These are phyloP conservation scores for Sarcodon aspratus DNA, from an alignment of 768 basidiomycete species.

Conservation along the genomic window DNA sequence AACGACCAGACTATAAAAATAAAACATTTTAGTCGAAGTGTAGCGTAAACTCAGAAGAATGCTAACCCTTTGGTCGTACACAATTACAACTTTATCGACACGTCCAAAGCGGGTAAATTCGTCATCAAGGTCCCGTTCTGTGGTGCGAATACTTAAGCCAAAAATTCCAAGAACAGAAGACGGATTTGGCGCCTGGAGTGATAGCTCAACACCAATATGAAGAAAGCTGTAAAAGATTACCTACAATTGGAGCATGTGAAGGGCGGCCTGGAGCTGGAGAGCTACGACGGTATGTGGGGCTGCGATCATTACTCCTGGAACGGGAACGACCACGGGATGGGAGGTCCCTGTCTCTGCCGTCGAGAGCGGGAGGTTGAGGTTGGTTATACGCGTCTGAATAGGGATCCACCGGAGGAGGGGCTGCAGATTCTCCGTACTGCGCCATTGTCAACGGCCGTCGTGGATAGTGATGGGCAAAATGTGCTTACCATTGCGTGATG, in stretches of 20 bases:
- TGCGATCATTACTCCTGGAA: not conserved
- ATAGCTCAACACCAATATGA: slow-evolving; percentile 22
- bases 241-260: slow-evolving; percentile 62
- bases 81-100: slow-evolving; percentile 92
- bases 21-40: not conserved
- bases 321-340: not conserved
- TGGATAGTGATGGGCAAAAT: slow-evolving; percentile 7
- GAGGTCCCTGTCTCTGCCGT: not conserved
- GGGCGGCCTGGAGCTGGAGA: slow-evolving; percentile 52
- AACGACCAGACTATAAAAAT: slow-evolving; percentile 69
- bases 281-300: slow-evolving; percentile 22
- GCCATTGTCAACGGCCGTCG: slow-evolving; percentile 21
- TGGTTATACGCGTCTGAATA: not conserved
- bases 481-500: slow-evolving; percentile 53
- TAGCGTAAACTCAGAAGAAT: not conserved
- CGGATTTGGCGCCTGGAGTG: slow-evolving; percentile 74
- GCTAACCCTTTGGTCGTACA: slow-evolving; percentile 92
- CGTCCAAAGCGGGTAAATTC: slow-evolving; percentile 84
- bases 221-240: slow-evolving; percentile 20
- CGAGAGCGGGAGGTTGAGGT: not conserved
- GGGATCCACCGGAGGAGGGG: slow-evolving; percentile 36
- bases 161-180: slow-evolving; percentile 93
- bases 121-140: slow-evolving; percentile 88
- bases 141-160: slow-evolving; percentile 91
- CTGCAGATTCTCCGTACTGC: slow-evolving; percentile 79